A percentile compares a stretch with the other conserved stretches of the same genome.
Evolutionary conservation across 179 eudicot genomes (phyloP).

Genomic region (Silene noctiflora): DNA sequence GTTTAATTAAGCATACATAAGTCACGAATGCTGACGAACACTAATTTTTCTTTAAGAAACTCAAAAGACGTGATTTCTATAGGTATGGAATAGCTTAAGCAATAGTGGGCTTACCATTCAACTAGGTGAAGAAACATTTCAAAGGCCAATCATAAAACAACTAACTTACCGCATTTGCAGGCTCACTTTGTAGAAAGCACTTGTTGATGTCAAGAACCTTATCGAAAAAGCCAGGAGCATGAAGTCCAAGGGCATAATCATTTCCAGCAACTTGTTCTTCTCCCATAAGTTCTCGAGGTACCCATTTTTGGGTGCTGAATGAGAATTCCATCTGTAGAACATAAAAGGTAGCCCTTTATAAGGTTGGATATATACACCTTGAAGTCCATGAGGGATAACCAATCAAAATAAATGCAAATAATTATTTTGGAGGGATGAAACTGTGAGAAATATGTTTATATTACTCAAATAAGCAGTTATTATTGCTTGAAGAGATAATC

Average conservation of each 20-base stretch:
- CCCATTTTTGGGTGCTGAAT: conserved; percentile 64
- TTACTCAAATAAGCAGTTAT: not conserved
- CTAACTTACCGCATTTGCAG: conserved; percentile 65
- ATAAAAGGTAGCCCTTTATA: not conserved
- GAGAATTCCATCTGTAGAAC: conserved; percentile 88
- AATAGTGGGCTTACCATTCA: not conserved
- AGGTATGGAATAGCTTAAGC: not conserved
- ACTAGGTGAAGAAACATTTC: not conserved
- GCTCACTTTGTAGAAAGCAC: conserved; percentile 81
- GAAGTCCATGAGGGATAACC: not conserved
- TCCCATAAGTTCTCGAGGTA: conserved; percentile 51
- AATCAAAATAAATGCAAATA: not conserved
- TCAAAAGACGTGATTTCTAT: not conserved
- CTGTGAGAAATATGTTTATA: no score
- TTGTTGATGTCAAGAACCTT: conserved; percentile 75
- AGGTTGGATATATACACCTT: conserved; percentile 1
- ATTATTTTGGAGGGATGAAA: not conserved
- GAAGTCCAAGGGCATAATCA: conserved; percentile 76
- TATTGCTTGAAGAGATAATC: not conserved
- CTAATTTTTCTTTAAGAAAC: not conserved
- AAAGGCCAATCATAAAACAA: not conserved
- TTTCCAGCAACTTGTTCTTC: conserved; percentile 40
- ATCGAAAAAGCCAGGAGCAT: conserved; percentile 95
- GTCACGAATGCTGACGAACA: not conserved
- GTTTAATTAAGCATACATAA: not conserved